Conservation (phyloP, 805 yeast genomes). For the Candida quercuum region DNA sequence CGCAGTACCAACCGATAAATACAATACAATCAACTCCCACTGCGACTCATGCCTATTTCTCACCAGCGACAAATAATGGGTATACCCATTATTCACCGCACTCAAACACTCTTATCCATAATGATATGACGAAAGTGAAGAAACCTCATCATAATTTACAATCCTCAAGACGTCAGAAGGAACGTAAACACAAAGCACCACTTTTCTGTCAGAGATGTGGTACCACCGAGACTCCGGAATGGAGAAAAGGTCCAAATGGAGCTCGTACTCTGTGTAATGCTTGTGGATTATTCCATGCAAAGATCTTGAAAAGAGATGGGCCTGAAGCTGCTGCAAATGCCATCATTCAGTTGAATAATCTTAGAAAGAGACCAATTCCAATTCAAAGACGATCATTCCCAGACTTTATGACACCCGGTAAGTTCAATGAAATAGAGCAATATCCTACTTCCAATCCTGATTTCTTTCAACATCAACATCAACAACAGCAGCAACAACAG, state of each 20-base stretch:
- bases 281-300: conserved; percentile 73
- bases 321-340: conserved; percentile 24
- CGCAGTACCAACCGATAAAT: too few relatives aligned
- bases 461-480: background rate
- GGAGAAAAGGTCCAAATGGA: conserved; percentile 82
- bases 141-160: too few relatives aligned
- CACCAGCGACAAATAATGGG: too few relatives aligned
- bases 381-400: conserved; percentile 4
- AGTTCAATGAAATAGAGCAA: background rate
- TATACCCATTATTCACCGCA: background rate
- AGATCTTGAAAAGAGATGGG: conserved; percentile 45
- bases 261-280: conserved; percentile 76
- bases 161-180: background rate
- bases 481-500: background rate
- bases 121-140: too few relatives aligned
- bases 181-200: background rate
- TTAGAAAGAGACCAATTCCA: conserved; percentile 5
- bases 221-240: conserved; percentile 66
- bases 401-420: background rate
- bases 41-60: too few relatives aligned
- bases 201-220: conserved; percentile 42
- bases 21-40: too few relatives aligned
- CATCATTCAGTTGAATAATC: conserved; percentile 10
- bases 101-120: too few relatives aligned
- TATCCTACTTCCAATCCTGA: background rate